Conservation (phyloP, 768 basidiomycete species). For the Tylopilus cervinicoccineus region DNA sequence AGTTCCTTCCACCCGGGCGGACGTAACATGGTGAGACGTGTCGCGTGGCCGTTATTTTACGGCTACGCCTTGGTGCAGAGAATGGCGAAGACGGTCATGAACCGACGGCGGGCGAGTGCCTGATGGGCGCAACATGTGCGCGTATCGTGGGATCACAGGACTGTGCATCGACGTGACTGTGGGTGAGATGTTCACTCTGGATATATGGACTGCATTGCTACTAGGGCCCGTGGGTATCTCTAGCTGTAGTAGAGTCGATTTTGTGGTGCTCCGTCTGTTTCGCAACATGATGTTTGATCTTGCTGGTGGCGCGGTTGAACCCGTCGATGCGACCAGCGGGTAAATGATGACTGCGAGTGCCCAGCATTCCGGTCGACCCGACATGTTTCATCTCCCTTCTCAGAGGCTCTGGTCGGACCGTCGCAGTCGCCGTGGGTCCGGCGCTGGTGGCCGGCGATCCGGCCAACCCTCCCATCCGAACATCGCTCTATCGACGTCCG, state of each 20-base stretch:
- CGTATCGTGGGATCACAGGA: background rate
- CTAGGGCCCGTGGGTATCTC: background rate
- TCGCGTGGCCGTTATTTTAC: conserved; percentile 20
- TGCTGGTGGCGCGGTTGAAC: too few species aligned
- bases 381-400: too few species aligned
- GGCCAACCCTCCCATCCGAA: background rate
- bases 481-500: background rate
- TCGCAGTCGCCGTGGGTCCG: background rate
- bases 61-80: background rate
- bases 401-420: too few species aligned
- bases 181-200: background rate
- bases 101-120: background rate
- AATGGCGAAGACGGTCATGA: background rate
- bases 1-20: conserved; percentile 20
- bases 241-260: too few species aligned
- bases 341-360: too few species aligned
- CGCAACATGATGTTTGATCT: too few species aligned
- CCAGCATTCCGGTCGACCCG: too few species aligned
- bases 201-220: background rate
- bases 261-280: too few species aligned
- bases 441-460: background rate
- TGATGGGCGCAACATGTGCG: background rate
- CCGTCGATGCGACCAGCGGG: too few species aligned
- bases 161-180: background rate
- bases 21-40: conserved; percentile 6